Base-by-base conservation (phyloP, 2,329 filamentous ascomycete genomes). In the Alternaria brassicae region DNA sequence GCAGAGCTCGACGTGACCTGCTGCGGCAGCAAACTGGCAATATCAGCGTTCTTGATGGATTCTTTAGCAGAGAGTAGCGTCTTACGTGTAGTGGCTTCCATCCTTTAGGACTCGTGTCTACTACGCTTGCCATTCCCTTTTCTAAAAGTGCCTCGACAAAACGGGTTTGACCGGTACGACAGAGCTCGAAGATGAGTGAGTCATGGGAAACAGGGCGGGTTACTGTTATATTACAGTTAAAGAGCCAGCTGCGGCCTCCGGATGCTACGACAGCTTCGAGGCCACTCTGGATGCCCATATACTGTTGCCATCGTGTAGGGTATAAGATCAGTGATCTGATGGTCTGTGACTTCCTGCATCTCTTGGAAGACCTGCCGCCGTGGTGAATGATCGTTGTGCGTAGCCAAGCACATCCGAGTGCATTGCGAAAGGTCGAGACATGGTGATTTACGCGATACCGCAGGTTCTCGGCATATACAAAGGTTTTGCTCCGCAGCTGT, bases 161-260 rank as follows among this genome's bases (percentile, higher is more conserved):
- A 37, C 55, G 53, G 3, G 57, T 65, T 9, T 65, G 47, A 7
- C 62, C 62, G 5, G 53, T 47, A 4, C 34, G 37, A 32, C 62
- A 67, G 1, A 67, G 60, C 7, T 60, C 53, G 23, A 67, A 67
- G 4, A 67, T 59, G 10, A 63, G 40, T 0, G 64, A 40, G 15
- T 67, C 62, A 30, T 67, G 57, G 4, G 60, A 25, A 4, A 67
- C 47, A 1, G 57, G 60, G 10, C 53, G 3, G 3, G 41, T 45
- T 6, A 45, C n/a, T 45, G 41, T 58, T 25, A 65, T 13, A n/a
- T 42, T 55, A 25, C 59, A 62, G 10, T 60, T 65, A 50, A 51
- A 62, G 6, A 62, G 32, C 59, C 62, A 65, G 23, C 53, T 62
- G 4, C 47, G 27, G 3, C 50, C 51, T 3, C 44, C 53, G 2